Evolutionary conservation across 768 basidiomycete genomes (phyloP), one percentile per base, ranked within the genome.

Genomic region (Lactarius deliciosus): DNA sequence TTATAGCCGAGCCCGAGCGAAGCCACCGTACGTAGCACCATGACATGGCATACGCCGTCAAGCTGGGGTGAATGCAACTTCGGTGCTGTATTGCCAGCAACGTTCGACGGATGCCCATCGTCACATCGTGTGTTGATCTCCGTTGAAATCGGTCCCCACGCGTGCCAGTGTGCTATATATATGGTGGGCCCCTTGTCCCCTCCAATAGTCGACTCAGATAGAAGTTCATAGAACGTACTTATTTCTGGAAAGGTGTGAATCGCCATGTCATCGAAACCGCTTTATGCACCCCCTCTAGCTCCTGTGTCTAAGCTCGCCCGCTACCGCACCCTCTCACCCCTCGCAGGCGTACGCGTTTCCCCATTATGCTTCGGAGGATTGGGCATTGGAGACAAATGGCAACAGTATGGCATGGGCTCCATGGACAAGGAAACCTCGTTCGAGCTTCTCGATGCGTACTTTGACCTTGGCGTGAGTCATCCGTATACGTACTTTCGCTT

Each of bases 361-460:
- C 79, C 78, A 2, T 65, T 80, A 20, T 73, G 72, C 45, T 74
- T 80, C 10, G 79, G 79, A 1, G 78, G 72, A 1, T 77, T 78
- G 77, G 77, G 74, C 54, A 71, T 80, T 45, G 80, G 80, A 30
- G 75, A 78, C 69, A 76, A 78, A 64, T 79, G 79, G 79, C 68
- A 34, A 45, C 66, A 58, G 5, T 57, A 20, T 57, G 60, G 78
- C 30, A 68, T 77, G 77, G 82, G 83, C 22, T 60, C 70, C 5
- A 81, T 81, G 77, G 66, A 73, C 71, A 82, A 82, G 73, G 77
- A 78, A 40, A 63, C 71, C 22, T 74, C 77, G 3, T 81, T 82
- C 72, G 73, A 78, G 71, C 73, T 84, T 10, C 76, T 84, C 20
- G 82, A 85, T 53, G 77, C 79, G 10, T 82, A 68, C 71, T 77